A percentile compares a stretch with the other conserved stretches of the same genome.
These are phyloP conservation scores for Penicillium macrosclerotiorum DNA, from an alignment of 495 filamentous ascomycete species.

Conservation along the genomic window DNA sequence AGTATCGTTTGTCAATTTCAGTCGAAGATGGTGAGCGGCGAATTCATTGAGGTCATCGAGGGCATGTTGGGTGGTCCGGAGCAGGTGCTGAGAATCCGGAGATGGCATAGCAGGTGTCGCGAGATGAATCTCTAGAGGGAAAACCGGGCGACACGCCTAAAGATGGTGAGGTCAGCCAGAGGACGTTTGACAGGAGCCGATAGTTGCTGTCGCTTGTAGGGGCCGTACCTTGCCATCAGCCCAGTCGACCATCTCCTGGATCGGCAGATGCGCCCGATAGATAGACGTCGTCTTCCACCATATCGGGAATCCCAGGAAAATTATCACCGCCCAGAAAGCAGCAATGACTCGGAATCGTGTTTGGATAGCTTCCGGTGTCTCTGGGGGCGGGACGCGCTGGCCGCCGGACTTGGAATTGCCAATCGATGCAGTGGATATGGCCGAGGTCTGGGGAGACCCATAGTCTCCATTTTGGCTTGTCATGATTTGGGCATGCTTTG, in stretches of 20 bases:
- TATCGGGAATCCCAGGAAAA: slow-evolving; percentile 85
- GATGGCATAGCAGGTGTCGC: slow-evolving; percentile 65
- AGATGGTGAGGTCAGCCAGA: slow-evolving; percentile 15
- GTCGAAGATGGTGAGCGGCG: slow-evolving; percentile 80
- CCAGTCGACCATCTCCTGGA: slow-evolving; percentile 89
- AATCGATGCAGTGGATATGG: slow-evolving; percentile 5
- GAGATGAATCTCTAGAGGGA: slow-evolving; percentile 79
- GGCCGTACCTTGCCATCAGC: slow-evolving; percentile 78
- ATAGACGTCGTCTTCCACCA: slow-evolving; percentile 98
- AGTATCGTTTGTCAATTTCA: slow-evolving; percentile 60
- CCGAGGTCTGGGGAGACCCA: slow-evolving; percentile 29
- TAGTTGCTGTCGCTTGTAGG: neutral
- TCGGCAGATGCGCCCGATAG: slow-evolving; percentile 79
- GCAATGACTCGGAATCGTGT: slow-evolving; percentile 71
- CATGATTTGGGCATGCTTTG: slow-evolving; percentile 46
- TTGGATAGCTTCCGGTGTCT: slow-evolving; percentile 65
- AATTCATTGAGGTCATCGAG: slow-evolving; percentile 91
- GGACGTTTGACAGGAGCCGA: neutral
- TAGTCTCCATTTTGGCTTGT: slow-evolving; percentile 37
- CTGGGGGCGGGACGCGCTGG: slow-evolving; percentile 63
- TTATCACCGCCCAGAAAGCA: slow-evolving; percentile 87
- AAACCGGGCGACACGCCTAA: slow-evolving; percentile 83
- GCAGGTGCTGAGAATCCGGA: slow-evolving; percentile 69
- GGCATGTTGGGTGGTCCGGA: slow-evolving; percentile 83
- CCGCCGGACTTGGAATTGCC: slow-evolving; percentile 22